phyloP scores from a whole-genome alignment of 225 moss, liverwort and hornwort genomes.

The Straminergon stramineum region DNA sequence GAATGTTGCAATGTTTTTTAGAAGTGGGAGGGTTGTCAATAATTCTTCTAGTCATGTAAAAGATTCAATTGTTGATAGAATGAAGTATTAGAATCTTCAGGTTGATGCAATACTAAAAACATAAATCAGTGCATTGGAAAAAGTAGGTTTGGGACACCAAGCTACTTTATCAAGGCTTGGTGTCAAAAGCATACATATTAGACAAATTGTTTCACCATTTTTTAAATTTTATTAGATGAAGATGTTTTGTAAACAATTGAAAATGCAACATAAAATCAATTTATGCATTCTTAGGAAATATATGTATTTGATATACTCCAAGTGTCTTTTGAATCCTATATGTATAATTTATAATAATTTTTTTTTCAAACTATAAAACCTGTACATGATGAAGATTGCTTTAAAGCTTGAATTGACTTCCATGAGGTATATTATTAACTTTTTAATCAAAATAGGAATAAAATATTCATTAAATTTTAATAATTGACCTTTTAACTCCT shows the following conservation, averaged over 20 bases:
- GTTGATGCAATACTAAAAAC: fast-evolving
- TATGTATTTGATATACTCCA: fast-evolving
- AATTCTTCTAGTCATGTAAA: background rate
- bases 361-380: background rate
- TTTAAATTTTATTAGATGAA: background rate
- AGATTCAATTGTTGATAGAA: background rate
- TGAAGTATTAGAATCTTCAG: background rate
- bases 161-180: background rate
- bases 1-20: fast-evolving
- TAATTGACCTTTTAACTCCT: background rate
- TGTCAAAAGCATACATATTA: fast-evolving
- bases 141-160: background rate
- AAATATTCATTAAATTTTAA: background rate
- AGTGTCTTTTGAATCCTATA: too few relatives aligned
- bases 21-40: fast-evolving
- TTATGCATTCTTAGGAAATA: background rate
- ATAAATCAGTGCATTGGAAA: background rate
- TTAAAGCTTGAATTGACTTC: background rate
- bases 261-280: fast-evolving
- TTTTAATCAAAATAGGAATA: background rate
- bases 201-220: background rate
- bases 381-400: background rate
- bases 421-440: background rate
- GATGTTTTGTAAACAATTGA: background rate
- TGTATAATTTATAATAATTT: background rate